phyloP scores from a whole-genome alignment of 768 basidiomycete species.

The Pulveroboletus sp. region DNA sequence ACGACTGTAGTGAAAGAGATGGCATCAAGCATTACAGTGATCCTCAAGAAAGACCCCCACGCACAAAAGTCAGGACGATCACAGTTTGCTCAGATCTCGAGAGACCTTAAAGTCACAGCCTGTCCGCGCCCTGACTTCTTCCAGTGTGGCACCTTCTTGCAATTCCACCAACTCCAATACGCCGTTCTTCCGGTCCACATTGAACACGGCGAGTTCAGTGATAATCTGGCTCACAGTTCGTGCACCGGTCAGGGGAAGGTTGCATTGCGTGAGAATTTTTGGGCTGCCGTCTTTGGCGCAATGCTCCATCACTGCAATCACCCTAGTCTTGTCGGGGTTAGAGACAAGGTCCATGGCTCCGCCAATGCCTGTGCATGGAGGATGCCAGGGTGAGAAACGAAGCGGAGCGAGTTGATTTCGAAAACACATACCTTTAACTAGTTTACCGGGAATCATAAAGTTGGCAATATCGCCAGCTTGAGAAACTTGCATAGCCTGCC shows the following conservation, averaged over 20 bases:
- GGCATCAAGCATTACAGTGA: constrained; percentile 7
- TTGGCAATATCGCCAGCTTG: constrained; percentile 92
- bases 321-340: constrained; percentile 92
- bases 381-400: constrained; percentile 5
- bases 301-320: constrained; percentile 89
- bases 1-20: neutral
- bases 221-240: constrained; percentile 86
- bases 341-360: constrained; percentile 97
- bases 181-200: constrained; percentile 74
- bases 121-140: constrained; percentile 84
- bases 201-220: constrained; percentile 89
- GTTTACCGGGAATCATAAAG: constrained; percentile 97
- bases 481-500: constrained; percentile 91
- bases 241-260: constrained; percentile 85
- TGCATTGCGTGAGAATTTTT: constrained; percentile 80
- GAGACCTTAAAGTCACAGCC: constrained; percentile 73
- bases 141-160: constrained; percentile 78
- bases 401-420: neutral
- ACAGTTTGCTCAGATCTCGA: constrained; percentile 46
- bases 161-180: constrained; percentile 73
- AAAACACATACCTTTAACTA: constrained; percentile 59
- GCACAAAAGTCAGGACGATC: constrained; percentile 14
- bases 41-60: neutral
- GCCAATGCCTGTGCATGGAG: constrained; percentile 64
- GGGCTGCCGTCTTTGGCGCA: constrained; percentile 84